These are phyloP conservation scores for Eucommia ulmoides DNA, from an alignment of 257 asterid genomes.

Conservation along the genomic window DNA sequence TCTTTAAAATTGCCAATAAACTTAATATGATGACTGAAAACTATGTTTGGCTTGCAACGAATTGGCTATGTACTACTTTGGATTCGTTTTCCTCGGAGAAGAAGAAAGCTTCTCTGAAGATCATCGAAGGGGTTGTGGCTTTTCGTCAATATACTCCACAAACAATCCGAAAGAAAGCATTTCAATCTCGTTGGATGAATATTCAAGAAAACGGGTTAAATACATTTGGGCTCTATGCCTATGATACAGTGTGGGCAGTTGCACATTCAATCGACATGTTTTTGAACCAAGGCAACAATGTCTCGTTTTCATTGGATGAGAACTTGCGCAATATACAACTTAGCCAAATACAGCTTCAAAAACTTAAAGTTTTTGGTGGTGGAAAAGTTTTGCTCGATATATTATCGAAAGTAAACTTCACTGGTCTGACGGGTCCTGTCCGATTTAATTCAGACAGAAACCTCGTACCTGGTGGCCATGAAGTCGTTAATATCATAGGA, in stretches of 20 bases:
- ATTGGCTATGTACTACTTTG: conserved; percentile 65
- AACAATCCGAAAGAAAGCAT: conserved; percentile 4
- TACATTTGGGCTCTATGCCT: conserved; percentile 25
- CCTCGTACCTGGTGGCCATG: conserved; percentile 15
- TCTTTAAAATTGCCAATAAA: conserved; percentile 38
- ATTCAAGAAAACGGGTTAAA: conserved; percentile 10
- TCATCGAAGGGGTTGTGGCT: conserved; percentile 18
- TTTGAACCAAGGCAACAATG: conserved; percentile 4
- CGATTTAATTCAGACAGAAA: conserved; percentile 12
- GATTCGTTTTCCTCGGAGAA: conserved; percentile 33
- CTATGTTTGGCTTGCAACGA: conserved; percentile 73
- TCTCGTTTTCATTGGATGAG: conserved; percentile 12
- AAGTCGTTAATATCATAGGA: conserved; percentile 15
- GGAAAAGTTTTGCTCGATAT: conserved; percentile 16
- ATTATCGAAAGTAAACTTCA: conserved; percentile 12
- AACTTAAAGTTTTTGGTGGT: conserved; percentile 16
- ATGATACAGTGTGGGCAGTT: conserved; percentile 24
- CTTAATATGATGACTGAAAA: conserved; percentile 67
- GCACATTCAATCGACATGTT: conserved; percentile 15
- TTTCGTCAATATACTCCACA: conserved; percentile 22
- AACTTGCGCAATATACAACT: conserved; percentile 3
- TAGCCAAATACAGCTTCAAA: conserved; percentile 8
- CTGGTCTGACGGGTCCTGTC: conserved; percentile 23
- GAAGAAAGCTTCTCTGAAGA: conserved; percentile 7
- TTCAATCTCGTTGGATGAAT: conserved; percentile 20